Evolutionary conservation across 2,329 filamentous ascomycete species (phyloP).

Genomic region (Cladosporium sp.): DNA sequence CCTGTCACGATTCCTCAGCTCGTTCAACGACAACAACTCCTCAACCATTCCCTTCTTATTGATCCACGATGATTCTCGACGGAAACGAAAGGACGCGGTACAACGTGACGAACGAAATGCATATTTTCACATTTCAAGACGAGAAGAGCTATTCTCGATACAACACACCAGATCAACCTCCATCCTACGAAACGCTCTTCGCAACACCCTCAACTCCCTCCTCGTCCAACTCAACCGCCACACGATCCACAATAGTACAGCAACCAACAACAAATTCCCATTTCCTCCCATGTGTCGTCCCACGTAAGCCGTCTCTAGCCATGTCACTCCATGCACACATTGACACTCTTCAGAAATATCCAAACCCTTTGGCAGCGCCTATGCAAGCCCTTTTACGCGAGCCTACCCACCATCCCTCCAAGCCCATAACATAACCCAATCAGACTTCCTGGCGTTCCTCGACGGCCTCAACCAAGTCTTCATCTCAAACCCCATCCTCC

Average conservation of each 20-base stretch:
- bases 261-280: not conserved
- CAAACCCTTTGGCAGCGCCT: constrained; percentile 4
- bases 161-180: not conserved
- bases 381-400: constrained; percentile 3
- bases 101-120: not conserved
- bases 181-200: not conserved
- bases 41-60: not conserved
- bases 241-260: not conserved
- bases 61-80: not conserved
- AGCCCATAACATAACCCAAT: constrained; percentile 21
- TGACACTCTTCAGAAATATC: not conserved
- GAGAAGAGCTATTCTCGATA: not conserved
- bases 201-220: not conserved
- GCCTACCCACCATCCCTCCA: constrained; percentile 13
- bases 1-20: not conserved
- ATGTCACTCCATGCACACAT: not conserved
- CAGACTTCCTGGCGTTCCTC: constrained; percentile 34
- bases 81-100: not conserved
- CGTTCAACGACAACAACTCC: not conserved
- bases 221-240: not conserved
- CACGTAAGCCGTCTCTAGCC: not conserved
- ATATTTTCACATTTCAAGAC: not conserved
- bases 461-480: constrained; percentile 36
- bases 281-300: not conserved
- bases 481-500: constrained; percentile 33